Base-by-base conservation (phyloP, 192 early-diverging fungal genomes). In the Allomyces arbusculus region DNA sequence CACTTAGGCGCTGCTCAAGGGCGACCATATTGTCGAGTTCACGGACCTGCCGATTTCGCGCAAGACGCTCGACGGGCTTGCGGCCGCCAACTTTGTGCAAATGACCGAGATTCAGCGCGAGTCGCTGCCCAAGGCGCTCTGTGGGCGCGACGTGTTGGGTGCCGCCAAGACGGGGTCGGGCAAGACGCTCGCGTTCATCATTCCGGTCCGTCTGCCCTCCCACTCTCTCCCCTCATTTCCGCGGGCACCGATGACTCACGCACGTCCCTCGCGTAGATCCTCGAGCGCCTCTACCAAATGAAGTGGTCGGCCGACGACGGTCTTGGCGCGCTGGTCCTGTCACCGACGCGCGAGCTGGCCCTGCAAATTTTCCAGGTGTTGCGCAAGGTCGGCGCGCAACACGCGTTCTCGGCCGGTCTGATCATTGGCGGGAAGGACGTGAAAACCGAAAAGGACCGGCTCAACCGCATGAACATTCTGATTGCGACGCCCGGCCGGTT, bases 351-450 rank as follows among this genome's bases (percentile, higher is more conserved):
- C 33, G 89, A 91, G 64, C 73, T 91, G 66, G 78, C 64, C 4
- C 64, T 96, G 44, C 94, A 99, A 78, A 96, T 95, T 26, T 99
- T 99, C 70, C 88, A 87, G 64, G 87, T 89, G 1, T 74, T 91
- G 64, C 78, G 81, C 62, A 86, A 84, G 64, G 79, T 91, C 62
- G 89, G 89, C 20, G 69, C 74, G 24, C 69, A 79, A 23, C 89
- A 91, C 71, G 73, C 77, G 19, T 82, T 91, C 71, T 95, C 92
- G n/a, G 94, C 94, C 24, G 94, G 94, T 14, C 77, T 96, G 69
- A 78, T 99, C 25, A 99, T 96, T 75, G 95, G 87, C 68, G 95
- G 85, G 63, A 95, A 99, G 74, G 84, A 91, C 66, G 85, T 95
- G 28, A 77, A 84, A 55, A 80, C 84, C 25, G 89, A 91, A 64